These are phyloP conservation scores for Hyaloperonospora brassicae DNA, from an alignment of 352 stramenopile species.

Conservation along the genomic window DNA sequence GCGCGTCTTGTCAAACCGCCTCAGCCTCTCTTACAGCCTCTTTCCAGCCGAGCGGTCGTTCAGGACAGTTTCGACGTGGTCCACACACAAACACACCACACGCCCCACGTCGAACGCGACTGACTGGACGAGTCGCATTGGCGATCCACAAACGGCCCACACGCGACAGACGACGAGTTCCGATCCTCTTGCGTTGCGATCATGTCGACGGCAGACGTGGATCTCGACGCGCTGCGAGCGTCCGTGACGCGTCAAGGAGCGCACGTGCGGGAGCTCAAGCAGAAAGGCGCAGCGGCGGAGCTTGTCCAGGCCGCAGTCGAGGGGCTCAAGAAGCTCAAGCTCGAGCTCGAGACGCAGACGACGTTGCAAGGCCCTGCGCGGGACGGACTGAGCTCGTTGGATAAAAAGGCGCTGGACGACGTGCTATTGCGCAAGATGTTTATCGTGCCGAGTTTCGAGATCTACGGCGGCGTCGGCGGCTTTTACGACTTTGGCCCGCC, in stretches of 20 bases:
- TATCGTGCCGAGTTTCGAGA: slow-evolving; percentile 98
- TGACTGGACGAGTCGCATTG: slow-evolving; percentile 2
- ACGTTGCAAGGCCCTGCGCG: slow-evolving; percentile 55
- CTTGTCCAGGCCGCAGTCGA: slow-evolving; percentile 89
- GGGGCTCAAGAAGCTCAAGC: slow-evolving; percentile 91
- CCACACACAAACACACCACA: too few species aligned
- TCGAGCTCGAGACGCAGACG: slow-evolving; percentile 74
- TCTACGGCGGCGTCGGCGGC: slow-evolving; percentile 97
- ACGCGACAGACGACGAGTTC: too few species aligned
- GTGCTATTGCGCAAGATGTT: slow-evolving; percentile 99
- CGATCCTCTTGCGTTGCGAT: not conserved
- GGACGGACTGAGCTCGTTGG: slow-evolving; percentile 58
- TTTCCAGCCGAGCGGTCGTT: too few species aligned
- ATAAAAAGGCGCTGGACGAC: slow-evolving; percentile 94
- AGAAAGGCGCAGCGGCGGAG: slow-evolving; percentile 82
- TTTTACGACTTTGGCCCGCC: slow-evolving; percentile 98
- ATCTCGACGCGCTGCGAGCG: slow-evolving; percentile 91
- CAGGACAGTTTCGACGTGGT: too few species aligned
- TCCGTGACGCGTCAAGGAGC: slow-evolving; percentile 93
- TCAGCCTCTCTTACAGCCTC: not conserved
- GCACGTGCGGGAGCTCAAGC: slow-evolving; percentile 95
- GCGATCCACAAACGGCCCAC: slow-evolving; percentile 13
- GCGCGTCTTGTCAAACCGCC: not conserved
- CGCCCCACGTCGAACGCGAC: not conserved
- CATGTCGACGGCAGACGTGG: slow-evolving; percentile 34